Base-by-base conservation (phyloP, 306 rosid genomes). In the Vigna angularis region DNA sequence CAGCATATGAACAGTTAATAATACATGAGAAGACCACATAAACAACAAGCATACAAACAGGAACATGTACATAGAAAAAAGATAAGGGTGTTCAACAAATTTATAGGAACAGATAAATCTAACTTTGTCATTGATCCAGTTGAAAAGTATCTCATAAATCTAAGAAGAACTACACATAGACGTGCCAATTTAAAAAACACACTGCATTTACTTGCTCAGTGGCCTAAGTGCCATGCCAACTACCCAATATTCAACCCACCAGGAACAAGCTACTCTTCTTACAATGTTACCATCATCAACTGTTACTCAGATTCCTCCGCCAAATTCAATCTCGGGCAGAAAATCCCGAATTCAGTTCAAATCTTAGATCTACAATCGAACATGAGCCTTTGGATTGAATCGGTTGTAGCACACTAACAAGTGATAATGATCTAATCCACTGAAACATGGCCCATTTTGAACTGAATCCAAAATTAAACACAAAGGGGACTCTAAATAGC, bases 321-420 rank as follows among this genome's bases (percentile, higher is more conserved):
- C 47, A 77, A 71, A 77, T 22, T 26, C 64, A 58, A 83, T 66
- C 61, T 49, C 13, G 40, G 36, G 40, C 22, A n/a, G 10, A 45
- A 56, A 56, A 55, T 34, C 28, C 17, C 22, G 12, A 77, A 22
- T n/a, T 75, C 72, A 63, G 59, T 63, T 67, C 36, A 51, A 47
- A 28, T 45, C 73, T 49, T 73, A 73, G 73, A 83, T 83, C 83
- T 83, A 62, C 38, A 38, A 79, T 67, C 2, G 59, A 79, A 74
- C 9, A 66, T 11, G 42, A 67, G 66, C 47, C 75, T 74, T 50
- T 26, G 13, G 36, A 68, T 67, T 52, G 62, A 68, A 79, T 79
- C 77, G 28, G 71, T 45, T 48, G 28, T 52, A 52, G 36, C 76
- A 73, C 42, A 66, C 52, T 73, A 68, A 79, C 56, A 79, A 61